A percentile compares a stretch with the other conserved stretches of the same genome.
Conservation (phyloP, 1,284 basidiomycete genomes). For the Sporisorium scitamineum region DNA sequence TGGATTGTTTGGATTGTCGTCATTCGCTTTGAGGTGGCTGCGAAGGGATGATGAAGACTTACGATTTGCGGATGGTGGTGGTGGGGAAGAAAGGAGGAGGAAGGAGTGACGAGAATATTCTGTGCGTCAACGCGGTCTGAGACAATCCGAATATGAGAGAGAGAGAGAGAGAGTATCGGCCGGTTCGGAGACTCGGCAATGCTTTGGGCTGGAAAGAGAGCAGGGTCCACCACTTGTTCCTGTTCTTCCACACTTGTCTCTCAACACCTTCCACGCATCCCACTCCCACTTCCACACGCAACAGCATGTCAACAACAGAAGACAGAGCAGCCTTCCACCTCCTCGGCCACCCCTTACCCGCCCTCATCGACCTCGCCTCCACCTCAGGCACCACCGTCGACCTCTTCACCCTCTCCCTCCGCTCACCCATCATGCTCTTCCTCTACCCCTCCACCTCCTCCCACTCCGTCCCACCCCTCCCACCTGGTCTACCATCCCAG, state of each 20-base stretch:
- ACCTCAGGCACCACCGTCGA: conserved; percentile 54
- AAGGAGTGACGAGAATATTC: neutral
- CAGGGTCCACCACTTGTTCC: conserved; percentile 11
- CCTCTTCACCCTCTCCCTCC: conserved; percentile 61
- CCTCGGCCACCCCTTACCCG: conserved; percentile 62
- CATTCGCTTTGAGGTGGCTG: conserved; percentile 20
- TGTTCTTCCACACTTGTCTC: neutral
- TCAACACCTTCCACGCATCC: neutral
- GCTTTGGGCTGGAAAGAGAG: neutral
- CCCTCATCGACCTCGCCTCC: conserved; percentile 52
- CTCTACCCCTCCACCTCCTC: conserved; percentile 38
- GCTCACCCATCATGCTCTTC: conserved; percentile 60
- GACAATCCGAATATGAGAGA: no score
- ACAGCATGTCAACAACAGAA: neutral
- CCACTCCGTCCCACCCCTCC: conserved; percentile 18
- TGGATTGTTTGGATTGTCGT: conserved; percentile 31
- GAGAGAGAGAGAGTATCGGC: conserved; percentile 10
- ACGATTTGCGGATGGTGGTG: conserved; percentile 16
- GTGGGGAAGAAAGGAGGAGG: neutral
- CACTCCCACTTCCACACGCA: neutral
- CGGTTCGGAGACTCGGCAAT: conserved; percentile 8
- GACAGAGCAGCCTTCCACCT: conserved; percentile 60
- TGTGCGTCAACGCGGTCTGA: neutral
- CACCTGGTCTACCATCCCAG: conserved; percentile 36
- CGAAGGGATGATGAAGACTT: neutral